These are phyloP conservation scores for Taiwanofungus camphoratus DNA, from an alignment of 1,284 basidiomycete species.

Conservation along the genomic window DNA sequence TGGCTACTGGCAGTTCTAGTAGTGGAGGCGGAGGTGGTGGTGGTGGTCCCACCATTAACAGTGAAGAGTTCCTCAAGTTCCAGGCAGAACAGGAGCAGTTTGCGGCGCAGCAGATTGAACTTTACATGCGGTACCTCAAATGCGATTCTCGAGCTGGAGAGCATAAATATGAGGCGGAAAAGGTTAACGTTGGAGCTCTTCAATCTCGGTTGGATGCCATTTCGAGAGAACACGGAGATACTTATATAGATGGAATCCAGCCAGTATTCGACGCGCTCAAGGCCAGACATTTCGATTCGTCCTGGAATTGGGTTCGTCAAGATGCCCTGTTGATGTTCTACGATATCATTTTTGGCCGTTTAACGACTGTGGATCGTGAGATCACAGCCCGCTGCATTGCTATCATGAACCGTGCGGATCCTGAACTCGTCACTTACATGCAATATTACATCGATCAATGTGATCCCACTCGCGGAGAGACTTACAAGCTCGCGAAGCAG, in stretches of 20 bases:
- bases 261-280: conserved; percentile 93
- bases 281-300: conserved; percentile 96
- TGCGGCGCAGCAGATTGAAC: conserved; percentile 88
- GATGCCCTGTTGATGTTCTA: conserved; percentile 95
- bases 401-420: conserved; percentile 96
- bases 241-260: conserved; percentile 92
- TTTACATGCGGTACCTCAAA: conserved; percentile 94
- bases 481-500: conserved; percentile 90
- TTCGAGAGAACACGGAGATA: conserved; percentile 85
- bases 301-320: conserved; percentile 99
- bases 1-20: conserved; percentile 61
- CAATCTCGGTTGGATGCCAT: conserved; percentile 89
- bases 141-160: conserved; percentile 91
- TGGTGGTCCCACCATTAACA: conserved; percentile 88
- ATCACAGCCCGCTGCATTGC: conserved; percentile 97
- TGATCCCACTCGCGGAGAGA: conserved; percentile 82
- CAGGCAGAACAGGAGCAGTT: conserved; percentile 91
- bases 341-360: conserved; percentile 93
- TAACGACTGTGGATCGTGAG: conserved; percentile 89
- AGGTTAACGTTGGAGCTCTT: conserved; percentile 63
- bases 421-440: conserved; percentile 88
- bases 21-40: conserved; percentile 57
- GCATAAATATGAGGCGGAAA: conserved; percentile 84
- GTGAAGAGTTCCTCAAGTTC: conserved; percentile 97
- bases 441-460: conserved; percentile 89